Evolutionary conservation across 495 filamentous ascomycete species (phyloP).

Genomic region (Daldinia decipiens): DNA sequence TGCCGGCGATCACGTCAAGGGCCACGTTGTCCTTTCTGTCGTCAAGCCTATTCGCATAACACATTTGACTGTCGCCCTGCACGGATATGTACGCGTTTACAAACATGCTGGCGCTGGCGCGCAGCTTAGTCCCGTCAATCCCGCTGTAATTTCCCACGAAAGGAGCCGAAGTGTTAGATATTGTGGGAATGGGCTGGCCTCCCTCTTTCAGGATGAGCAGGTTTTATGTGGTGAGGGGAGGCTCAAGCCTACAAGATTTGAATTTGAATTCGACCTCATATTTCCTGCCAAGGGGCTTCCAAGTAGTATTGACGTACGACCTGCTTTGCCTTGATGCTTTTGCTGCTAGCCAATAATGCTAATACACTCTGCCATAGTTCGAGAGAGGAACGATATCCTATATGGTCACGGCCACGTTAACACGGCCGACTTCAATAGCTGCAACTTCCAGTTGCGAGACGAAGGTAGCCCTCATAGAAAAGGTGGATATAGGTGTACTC

Average conservation of each 20-base stretch:
- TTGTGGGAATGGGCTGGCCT: slow-evolving; percentile 82
- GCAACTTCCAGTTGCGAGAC: slow-evolving; percentile 80
- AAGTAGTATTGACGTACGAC: slow-evolving; percentile 90
- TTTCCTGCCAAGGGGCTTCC: slow-evolving; percentile 82
- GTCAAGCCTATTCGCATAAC: slow-evolving; percentile 86
- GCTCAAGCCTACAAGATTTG: slow-evolving; percentile 84
- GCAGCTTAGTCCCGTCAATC: slow-evolving; percentile 62
- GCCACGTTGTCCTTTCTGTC: slow-evolving; percentile 82
- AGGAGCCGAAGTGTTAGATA: slow-evolving; percentile 69
- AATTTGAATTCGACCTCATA: slow-evolving; percentile 90
- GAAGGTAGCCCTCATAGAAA: slow-evolving; percentile 82
- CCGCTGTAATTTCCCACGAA: slow-evolving; percentile 52
- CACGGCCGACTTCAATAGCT: slow-evolving; percentile 86
- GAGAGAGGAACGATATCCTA: slow-evolving; percentile 94
- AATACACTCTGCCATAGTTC: slow-evolving; percentile 68
- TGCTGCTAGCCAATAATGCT: slow-evolving; percentile 20
- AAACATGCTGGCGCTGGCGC: slow-evolving; percentile 75
- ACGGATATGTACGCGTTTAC: slow-evolving; percentile 90
- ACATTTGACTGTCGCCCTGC: slow-evolving; percentile 86
- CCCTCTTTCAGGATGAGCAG: slow-evolving; percentile 89
- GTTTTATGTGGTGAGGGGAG: slow-evolving; percentile 91
- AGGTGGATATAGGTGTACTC: slow-evolving; percentile 66
- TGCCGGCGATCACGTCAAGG: slow-evolving; percentile 69
- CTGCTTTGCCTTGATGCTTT: slow-evolving; percentile 6
- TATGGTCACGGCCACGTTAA: slow-evolving; percentile 87